phyloP scores from a whole-genome alignment of 495 filamentous ascomycete species.

The Penicillium mononematosum region DNA sequence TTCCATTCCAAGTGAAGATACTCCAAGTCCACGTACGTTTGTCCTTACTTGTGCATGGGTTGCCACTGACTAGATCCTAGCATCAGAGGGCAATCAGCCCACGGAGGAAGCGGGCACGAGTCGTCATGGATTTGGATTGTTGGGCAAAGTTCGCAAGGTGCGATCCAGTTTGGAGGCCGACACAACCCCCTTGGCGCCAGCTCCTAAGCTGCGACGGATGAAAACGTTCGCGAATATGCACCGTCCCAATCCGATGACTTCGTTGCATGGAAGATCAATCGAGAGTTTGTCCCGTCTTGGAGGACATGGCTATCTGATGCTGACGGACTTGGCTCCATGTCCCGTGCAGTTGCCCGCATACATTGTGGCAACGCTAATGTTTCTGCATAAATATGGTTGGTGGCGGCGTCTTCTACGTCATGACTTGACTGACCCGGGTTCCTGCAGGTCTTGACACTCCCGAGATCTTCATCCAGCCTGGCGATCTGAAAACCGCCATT shows the following conservation, averaged over 20 bases:
- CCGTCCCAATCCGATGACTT: slow-evolving; percentile 48
- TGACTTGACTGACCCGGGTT: slow-evolving; percentile 14
- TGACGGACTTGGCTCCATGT: slow-evolving; percentile 60
- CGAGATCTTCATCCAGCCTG: slow-evolving; percentile 36
- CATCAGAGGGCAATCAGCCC: not conserved
- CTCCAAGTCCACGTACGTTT: slow-evolving; percentile 11
- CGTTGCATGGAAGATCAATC: slow-evolving; percentile 59
- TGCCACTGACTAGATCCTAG: slow-evolving; percentile 3
- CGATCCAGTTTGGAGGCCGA: slow-evolving; percentile 34
- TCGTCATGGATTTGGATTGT: slow-evolving; percentile 21
- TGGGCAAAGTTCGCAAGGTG: slow-evolving; percentile 35
- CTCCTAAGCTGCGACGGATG: slow-evolving; percentile 51
- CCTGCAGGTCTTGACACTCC: slow-evolving; percentile 18
- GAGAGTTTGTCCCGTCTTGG: slow-evolving; percentile 69
- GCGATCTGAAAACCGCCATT: slow-evolving; percentile 32
- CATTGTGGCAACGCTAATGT: slow-evolving; percentile 67
- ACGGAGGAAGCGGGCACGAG: not conserved
- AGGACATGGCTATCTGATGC: slow-evolving; percentile 69
- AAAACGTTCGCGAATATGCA: slow-evolving; percentile 39
- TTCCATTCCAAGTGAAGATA: slow-evolving; percentile 8
- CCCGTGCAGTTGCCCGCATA: slow-evolving; percentile 69
- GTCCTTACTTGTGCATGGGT: not conserved
- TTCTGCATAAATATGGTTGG: slow-evolving; percentile 66
- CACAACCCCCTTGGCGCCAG: slow-evolving; percentile 41
- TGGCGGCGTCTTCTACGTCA: slow-evolving; percentile 11